Base-by-base conservation (phyloP, 257 asterid genomes). In the Rhazya stricta region DNA sequence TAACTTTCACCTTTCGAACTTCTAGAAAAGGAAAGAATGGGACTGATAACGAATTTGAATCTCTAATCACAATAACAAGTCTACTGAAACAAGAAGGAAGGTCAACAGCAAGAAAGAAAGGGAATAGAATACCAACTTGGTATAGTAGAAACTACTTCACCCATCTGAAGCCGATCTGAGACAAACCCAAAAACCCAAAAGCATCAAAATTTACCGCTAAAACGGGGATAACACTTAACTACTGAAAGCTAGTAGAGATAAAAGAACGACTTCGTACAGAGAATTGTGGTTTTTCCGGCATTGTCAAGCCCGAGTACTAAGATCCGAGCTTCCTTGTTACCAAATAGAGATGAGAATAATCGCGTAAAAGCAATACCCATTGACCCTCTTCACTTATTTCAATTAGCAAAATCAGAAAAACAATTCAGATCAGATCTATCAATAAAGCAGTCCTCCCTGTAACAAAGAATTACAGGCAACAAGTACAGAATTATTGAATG, bases 281-380 rank as follows among this genome's bases (percentile, higher is more conserved):
- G 91, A 84, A 94, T 94, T 39, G 98, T 94, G 71, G 98, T 94
- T 86, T 94, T 94, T 13, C 98, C 98, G 70, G 98, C 98, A 91
- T 94, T 94, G 84, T 94, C 98, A 19, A 94, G 98, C 43, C 98
- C 98, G 41, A 94, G 86, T 62, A 94, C 96, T 25, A 94, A 84
- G 88, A 94, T 94, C 91, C 98, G 90, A 86, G 98, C 98, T 85
- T 94, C 98, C 81, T 91, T 94, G 81, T 89, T 90, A 32, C 98
- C 98, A 71, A 94, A 94, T 71, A 94, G 54, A 39, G 98, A 91
- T 34, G 97, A 87, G 69, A 94, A 91, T 81, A 94, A 84, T 72
- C 91, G 83, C 78, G 97, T 90, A 58, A 94, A 89, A 19, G 85
- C 94, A 63, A 94, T 87, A 45, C 98, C 98, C 98, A 94, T 93